Evolutionary conservation across 1,284 basidiomycete species (phyloP), one percentile per base, ranked within the genome.

Genomic region (Trichosporon faecale): DNA sequence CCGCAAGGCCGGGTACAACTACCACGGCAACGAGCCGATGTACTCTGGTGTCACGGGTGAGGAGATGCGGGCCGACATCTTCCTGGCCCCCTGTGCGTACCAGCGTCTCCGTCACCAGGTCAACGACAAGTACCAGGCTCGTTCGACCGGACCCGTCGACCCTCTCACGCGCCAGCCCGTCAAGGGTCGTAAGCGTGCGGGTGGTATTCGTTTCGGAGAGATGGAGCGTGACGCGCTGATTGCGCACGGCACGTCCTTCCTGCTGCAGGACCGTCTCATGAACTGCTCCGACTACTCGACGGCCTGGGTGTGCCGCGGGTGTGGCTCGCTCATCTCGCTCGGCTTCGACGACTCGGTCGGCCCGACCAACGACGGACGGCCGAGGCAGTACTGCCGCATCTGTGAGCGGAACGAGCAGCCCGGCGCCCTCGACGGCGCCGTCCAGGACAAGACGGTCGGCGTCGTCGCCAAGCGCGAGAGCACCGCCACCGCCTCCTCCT

Each of bases 201-300:
- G 97, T 80, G 97, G 97, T 83, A 99, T 99, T 78, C 95, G 97
- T 74, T 99, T 99, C 84, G 97, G 97, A 77, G 97, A 99, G 85
- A 99, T 99, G 97, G 97, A 99, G 85, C 92, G 97, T 70, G 97
- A 99, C 81, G 96, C 97, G 16, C 88, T 99, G 66, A 93, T 99
- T 76, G 97, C 97, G 3, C 97, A 99, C 85, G 97, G 97, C 55
- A 98, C 97, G 5, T 94, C 94, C 6, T 99, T 97, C 90, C 88
- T 99, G 61, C 88, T 99, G 27, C 96, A 99, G 86, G 97, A 99
- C 83, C 88, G 97, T 68, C 85, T 99, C 80, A 99, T 99, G 96
- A 99, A 99, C 85, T 99, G 97, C 82, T 99, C 96, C 52, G 97
- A 99, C 85, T 99, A 99, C 84, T 97, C 95, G 40, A 98, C 95